These are phyloP conservation scores for Coccinonectria pachysandricola DNA, from an alignment of 2,329 filamentous ascomycete species.

Conservation along the genomic window DNA sequence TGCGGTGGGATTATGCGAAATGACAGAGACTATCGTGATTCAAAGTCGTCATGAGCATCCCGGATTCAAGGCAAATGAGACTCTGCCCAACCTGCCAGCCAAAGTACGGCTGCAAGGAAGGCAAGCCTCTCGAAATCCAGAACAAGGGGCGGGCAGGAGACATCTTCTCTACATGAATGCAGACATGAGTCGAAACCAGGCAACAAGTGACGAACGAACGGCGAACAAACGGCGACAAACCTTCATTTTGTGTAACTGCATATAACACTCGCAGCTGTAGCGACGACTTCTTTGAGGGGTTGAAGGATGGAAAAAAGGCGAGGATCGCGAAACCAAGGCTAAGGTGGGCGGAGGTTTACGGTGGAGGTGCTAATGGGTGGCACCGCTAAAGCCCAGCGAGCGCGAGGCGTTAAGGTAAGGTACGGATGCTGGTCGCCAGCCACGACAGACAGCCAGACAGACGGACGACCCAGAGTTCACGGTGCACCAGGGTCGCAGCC, in stretches of 20 bases:
- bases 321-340: conserved; percentile 12
- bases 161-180: conserved; percentile 2
- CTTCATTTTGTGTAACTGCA: conserved; percentile 27
- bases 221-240: conserved; percentile 17
- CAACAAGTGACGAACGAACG: conserved; percentile 8
- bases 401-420: too few species aligned
- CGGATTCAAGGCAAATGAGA: too few species aligned
- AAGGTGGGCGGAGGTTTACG: too few species aligned
- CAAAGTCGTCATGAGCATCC: not conserved
- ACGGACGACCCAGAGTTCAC: too few species aligned
- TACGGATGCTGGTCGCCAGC: too few species aligned
- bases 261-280: conserved; percentile 19
- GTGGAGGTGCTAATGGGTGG: conserved; percentile 14
- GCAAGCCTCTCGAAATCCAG: conserved; percentile 4
- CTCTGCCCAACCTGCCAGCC: too few species aligned
- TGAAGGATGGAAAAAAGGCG: conserved; percentile 11
- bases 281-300: conserved; percentile 14
- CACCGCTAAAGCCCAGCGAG: too few species aligned
- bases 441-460: too few species aligned
- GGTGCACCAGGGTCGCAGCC: too few species aligned
- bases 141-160: conserved; percentile 4
- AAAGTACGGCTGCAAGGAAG: conserved; percentile 1
- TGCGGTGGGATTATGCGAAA: conserved; percentile 1
- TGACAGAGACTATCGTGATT: conserved; percentile 1
- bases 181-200: conserved; percentile 4